Evolutionary conservation across 257 asterid species (phyloP), one percentile per base, ranked within the genome.

Genomic region (Nicotiana obtusifolia): DNA sequence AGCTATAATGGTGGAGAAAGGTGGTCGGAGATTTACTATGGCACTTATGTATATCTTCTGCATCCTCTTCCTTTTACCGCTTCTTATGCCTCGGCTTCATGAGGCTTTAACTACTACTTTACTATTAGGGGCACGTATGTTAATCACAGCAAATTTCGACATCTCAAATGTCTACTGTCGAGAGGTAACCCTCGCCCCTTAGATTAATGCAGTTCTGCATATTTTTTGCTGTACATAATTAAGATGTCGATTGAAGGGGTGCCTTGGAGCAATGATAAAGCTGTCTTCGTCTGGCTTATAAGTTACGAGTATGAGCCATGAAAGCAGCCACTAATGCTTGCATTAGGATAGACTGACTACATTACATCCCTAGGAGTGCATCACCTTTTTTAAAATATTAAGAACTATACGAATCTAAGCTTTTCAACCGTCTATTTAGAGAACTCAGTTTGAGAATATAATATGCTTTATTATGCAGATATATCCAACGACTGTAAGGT

Each of bases 91-190:
- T 73, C 94, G 83, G 84, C 84, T 76, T 4, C 76, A 49, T 33
- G 91, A 92, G 90, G 65, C 77, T 61, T 41, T 89, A 44, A 91
- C 94, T 24, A 89, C 89, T 13, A 14, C 86, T 71, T 78, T 87
- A 26, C 56, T 94, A 83, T 94, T 93, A 69, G 97, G 97, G 52
- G 91, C 95, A 62, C 97, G 95, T 2, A 88, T 93, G 82, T 92
- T 86, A 60, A 81, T 91, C 54, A 84, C 89, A 64, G 94, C 94
- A 79, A 87, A 92, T 22, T 91, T 89, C 81, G 81, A 82, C 2
- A 88, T 90, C 64, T 88, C 92, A 82, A 76, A 84, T 44, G 84
- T 92, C 16, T 94, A 91, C 77, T 84, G 91, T 67, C 95, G 95
- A 22, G 97, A 94, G 97, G 98, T 92, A 88, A 66, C 22, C 31